These are phyloP conservation scores for Ephemerocybe angulata DNA, from an alignment of 768 basidiomycete genomes.

Conservation along the genomic window DNA sequence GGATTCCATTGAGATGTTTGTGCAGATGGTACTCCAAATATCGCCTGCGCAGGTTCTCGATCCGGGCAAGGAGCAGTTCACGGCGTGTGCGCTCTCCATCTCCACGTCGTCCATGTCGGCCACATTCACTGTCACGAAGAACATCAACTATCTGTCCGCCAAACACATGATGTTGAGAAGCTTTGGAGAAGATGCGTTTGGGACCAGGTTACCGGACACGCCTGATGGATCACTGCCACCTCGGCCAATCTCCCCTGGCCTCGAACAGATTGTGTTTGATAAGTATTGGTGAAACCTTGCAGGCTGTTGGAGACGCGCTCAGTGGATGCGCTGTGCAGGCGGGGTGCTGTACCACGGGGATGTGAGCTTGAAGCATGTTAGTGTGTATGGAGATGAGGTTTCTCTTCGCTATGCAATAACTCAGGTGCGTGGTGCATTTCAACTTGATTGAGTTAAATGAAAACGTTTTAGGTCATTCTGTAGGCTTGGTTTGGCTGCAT, in stretches of 20 bases:
- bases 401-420: constrained; percentile 77
- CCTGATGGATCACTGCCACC: constrained; percentile 12
- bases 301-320: constrained; percentile 83
- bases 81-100: constrained; percentile 81
- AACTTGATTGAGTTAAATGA: constrained; percentile 3
- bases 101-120: constrained; percentile 87
- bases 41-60: constrained; percentile 89
- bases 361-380: constrained; percentile 81
- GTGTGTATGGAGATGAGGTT: constrained; percentile 81
- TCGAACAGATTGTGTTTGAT: constrained; percentile 69
- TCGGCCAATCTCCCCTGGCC: constrained; percentile 4
- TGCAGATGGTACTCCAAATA: constrained; percentile 88
- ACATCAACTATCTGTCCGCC: constrained; percentile 90
- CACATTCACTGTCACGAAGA: constrained; percentile 88
- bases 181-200: constrained; percentile 27
- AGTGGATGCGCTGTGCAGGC: constrained; percentile 78
- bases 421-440: constrained; percentile 60
- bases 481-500: too few species aligned
- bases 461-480: constrained; percentile 61
- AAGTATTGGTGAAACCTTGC: constrained; percentile 87
- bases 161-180: constrained; percentile 69
- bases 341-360: constrained; percentile 87
- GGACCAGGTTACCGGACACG: constrained; percentile 5
- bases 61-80: constrained; percentile 90
- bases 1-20: constrained; percentile 84